A percentile compares a stretch with the other conserved stretches of the same genome.
Evolutionary conservation across 2,329 filamentous ascomycete species (phyloP).

Genomic region (Chrysoporthe puriensis): DNA sequence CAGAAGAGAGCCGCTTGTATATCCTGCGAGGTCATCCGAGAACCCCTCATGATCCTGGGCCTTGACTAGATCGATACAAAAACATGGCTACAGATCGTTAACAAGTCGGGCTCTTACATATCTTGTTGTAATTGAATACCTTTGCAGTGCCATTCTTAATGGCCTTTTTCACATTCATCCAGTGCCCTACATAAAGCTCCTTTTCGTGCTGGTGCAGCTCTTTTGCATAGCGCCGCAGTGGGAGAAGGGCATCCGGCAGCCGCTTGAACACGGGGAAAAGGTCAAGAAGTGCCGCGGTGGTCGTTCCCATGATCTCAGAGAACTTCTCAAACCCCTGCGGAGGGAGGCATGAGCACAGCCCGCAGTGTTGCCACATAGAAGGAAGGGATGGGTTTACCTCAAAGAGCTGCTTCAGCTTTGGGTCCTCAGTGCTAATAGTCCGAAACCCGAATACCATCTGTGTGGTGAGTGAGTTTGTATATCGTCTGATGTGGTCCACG

Average conservation of each 20-base stretch:
- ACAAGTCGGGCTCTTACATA: neutral
- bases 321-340: slow-evolving; percentile 21
- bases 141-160: slow-evolving; percentile 36
- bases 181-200: slow-evolving; percentile 46
- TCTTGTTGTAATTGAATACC: neutral
- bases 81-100: slow-evolving; percentile 33
- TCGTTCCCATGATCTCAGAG: slow-evolving; percentile 41
- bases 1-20: slow-evolving; percentile 42
- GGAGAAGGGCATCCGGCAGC: slow-evolving; percentile 48
- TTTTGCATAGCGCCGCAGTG: slow-evolving; percentile 44
- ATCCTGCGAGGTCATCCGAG: slow-evolving; percentile 39
- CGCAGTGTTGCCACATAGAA: neutral
- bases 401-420: slow-evolving; percentile 38
- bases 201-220: slow-evolving; percentile 48
- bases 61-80: slow-evolving; percentile 34
- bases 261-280: slow-evolving; percentile 48
- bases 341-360: neutral
- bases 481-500: slow-evolving; percentile 49
- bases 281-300: slow-evolving; percentile 48
- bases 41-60: slow-evolving; percentile 32
- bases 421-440: slow-evolving; percentile 44
- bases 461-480: slow-evolving; percentile 52
- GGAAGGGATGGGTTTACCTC: neutral
- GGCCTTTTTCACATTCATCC: slow-evolving; percentile 44
- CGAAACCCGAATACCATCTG: slow-evolving; percentile 55